Evolutionary conservation across 2,329 filamentous ascomycete genomes (phyloP), one percentile per base, ranked within the genome.

Genomic region (Elsinoe necatrix): DNA sequence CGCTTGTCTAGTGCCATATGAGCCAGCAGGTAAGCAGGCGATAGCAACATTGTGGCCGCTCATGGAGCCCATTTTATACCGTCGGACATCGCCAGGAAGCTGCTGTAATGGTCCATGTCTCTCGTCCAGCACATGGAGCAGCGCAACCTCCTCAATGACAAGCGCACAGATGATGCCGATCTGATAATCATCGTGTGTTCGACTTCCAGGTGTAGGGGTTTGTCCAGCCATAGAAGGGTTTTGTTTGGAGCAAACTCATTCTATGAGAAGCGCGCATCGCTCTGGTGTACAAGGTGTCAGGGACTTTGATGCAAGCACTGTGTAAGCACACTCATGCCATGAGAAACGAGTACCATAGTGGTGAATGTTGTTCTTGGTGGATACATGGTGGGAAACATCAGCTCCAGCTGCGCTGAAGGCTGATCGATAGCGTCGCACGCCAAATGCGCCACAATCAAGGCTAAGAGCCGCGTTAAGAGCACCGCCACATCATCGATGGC

Each of bases 101-200:
- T 20, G 39, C 39, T 42, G 39, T 11, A 20, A 42, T 20, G 2
- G 39, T 42, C 16, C 27, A 20, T 42, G 39, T 42, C 16, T 42
- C 6, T 42, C 39, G 20, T 42, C 39, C 39, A 68, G 55, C 29
- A 60, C 59, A 11, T 50, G 55, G 21, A 51, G 21, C 1, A 62
- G 62, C 4, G 63, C 64, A 9, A 60, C 57, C 27, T 58, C 43
- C 57, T 67, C 64, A 4, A 61, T 43, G 7, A 52, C 35, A n/a
- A 67, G 56, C 4, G 65, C 59, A 39, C 64, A 65, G 34, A 67
- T 60, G 41, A 63, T 62, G 35, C 63, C 64, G 14, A 65, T 61
- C 34, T 20, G 52, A 54, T 65, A 66, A 20, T 42, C 39, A 42
- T 42, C 39, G 39, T 42, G 39, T 42, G 39, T 42, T 16, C 39